Evolutionary conservation across 148 eudicot genomes (phyloP), one percentile per base, ranked within the genome.

Genomic region (Polygonum aviculare): DNA sequence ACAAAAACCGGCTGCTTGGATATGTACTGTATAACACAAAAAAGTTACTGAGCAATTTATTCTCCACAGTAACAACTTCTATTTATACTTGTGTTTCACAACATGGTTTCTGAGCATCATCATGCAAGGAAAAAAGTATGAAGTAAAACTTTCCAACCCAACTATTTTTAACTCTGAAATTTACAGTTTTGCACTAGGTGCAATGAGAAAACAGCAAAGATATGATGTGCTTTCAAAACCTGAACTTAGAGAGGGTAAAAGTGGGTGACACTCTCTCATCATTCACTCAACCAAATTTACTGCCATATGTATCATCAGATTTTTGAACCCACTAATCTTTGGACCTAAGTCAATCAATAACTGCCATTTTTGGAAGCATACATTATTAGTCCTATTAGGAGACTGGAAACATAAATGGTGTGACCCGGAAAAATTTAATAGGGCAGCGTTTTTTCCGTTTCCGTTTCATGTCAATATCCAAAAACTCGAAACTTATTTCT

Each of bases 281-380:
- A 60, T 60, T 60, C 36, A 60, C 67, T 60, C 67, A 60, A 60
- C 36, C 3, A 60, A 60, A 60, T 22, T 60, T 54, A n/a, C 60
- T 54, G 26, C 22, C 60, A 54, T n/a, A n/a, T 8, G 0, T 22
- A 54, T 54, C 60, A 54, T 54, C 26, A 5, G 19, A 10, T 5
- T 54, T 54, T n/a, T n/a, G 26, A 54, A n/a, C 26, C 19, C 60
- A 54, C 9, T n/a, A 21, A 54, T 54, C 22, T n/a, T 5, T n/a
- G n/a, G 60, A 9, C 10, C 26, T 54, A 18, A n/a, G 21, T n/a
- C 6, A 11, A 19, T 54, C 22, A 5, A 54, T n/a, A 19, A 54
- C 60, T 19, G 6, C 6, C 60, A 54, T 4, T 6, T 54, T 54
- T 54, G 22, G 60, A 54, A 1, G 26, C 26, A 54, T 3, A 48